Base-by-base conservation (phyloP, 768 basidiomycete species). In the Auricularia heimuer region DNA sequence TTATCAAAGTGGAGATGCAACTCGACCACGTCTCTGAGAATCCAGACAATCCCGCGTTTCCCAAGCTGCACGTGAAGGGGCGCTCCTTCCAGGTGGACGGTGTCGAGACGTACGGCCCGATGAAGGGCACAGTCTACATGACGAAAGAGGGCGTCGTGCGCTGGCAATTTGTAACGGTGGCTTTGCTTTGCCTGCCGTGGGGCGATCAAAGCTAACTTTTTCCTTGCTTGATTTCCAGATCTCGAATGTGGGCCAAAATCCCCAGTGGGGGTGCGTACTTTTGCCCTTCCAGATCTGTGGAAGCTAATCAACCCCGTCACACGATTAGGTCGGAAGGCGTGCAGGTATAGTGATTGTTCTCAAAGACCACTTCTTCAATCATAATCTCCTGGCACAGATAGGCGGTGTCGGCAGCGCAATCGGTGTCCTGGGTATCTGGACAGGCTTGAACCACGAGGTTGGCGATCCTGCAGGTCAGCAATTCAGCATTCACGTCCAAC, bases 351-450 rank as follows among this genome's bases (percentile, higher is more conserved):
- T 39, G 64, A 61, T n/a, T 68, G 63, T 6, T 47, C 63, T 33
- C 62, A 66, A 36, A 63, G 65, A 68, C 65, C 67, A 60, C 34
- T 11, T 58, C 29, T 29, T 29, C 29, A 56, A 45, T 47, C 54
- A 14, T 11, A 18, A n/a, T 21, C 10, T 64, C 18, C 66, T 69
- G 16, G 62, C 67, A 8, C 69, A 90, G 71, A 71, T 90, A 29
- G 88, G 89, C 8, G 80, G 81, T 33, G 76, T 85, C 18, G 84
- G 81, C 35, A 89, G 87, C 71, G 85, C 85, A 11, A 80, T 80
- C 54, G 89, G 89, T 4, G 76, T 90, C 29, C 79, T 85, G 35
- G 88, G 90, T 3, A 77, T 81, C 7, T 92, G 89, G 89, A 83
- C 84, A 4, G 84, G 86, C 56, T 33, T 54, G 62, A 21, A 65